Evolutionary conservation across 441 rosid genomes (phyloP), one percentile per base, ranked within the genome.

Genomic region (Populus hybrid): DNA sequence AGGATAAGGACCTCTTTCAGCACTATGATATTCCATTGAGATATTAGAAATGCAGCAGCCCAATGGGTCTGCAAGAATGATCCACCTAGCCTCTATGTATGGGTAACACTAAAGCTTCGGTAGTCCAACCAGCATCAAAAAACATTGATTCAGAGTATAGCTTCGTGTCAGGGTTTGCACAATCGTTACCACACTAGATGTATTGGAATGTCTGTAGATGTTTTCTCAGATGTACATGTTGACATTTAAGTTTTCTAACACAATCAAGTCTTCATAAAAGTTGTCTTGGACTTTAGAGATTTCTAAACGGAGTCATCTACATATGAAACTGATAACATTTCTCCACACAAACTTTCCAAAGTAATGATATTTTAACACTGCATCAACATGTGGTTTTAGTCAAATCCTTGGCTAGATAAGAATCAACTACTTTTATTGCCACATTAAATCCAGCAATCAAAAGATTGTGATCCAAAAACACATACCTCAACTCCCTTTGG

Each of bases 401-500:
- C 20, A 28, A 40, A 34, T 20, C 66, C 57, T 21, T 63, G 18
- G 42, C 57, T 34, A 57, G 66, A 50, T 9, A 11, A 24, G 61
- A 21, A 4, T 28, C 40, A 71, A 11, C 34, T 71, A 50, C 4
- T 36, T 16, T 38, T 24, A 10, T 30, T 38, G 32, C 26, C 18
- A 66, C 16, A 23, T 26, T 23, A 20, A 67, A 66, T 23, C 20
- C 24, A 30, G 8, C 66, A 10, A 28, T 70, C 59, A 70, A 68
- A 70, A 46, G 23, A 74, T 46, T 24, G 71, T 34, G 42, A 67
- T 65, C 46, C 23, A 72, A 66, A 70, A 79, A 67, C 75, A 68
- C 73, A 79, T 87, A 96, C 99, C 99, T 93, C 77, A 96, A 79
- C 84, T 96, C 99, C 85, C 98, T 90, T 79, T 93, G 99, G 65